Conservation (phyloP, 1,139 yeast species). For the Yamadazyma sp. region DNA sequence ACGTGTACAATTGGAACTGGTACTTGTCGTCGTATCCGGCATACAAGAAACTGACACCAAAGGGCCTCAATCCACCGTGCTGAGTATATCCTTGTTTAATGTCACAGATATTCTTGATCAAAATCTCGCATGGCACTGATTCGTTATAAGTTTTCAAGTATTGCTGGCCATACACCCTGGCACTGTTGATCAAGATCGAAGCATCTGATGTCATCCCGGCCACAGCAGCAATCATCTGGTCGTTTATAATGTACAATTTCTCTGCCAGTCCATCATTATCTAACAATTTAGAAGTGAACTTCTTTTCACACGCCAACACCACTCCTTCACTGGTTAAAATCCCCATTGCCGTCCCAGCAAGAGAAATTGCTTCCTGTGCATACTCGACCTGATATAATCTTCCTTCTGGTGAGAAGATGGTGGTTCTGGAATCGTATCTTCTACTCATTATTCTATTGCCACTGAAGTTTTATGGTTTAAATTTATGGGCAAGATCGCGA, state of each 20-base stretch:
- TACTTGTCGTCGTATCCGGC: slow-evolving; percentile 94
- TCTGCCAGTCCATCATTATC: slow-evolving; percentile 95
- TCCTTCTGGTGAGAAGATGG: slow-evolving; percentile 98
- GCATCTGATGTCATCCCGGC: slow-evolving; percentile 99
- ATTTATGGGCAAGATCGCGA: neutral
- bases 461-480: slow-evolving; percentile 7
- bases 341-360: slow-evolving; percentile 98
- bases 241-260: slow-evolving; percentile 82
- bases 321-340: slow-evolving; percentile 90
- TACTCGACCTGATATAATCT: slow-evolving; percentile 94
- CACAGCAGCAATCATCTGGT: slow-evolving; percentile 86
- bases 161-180: slow-evolving; percentile 82
- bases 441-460: slow-evolving; percentile 38
- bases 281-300: slow-evolving; percentile 84
- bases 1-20: slow-evolving; percentile 89
- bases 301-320: slow-evolving; percentile 94
- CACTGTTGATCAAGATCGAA: slow-evolving; percentile 81
- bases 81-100: slow-evolving; percentile 98
- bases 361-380: slow-evolving; percentile 95
- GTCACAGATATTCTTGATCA: slow-evolving; percentile 88
- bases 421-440: slow-evolving; percentile 90
- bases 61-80: slow-evolving; percentile 97
- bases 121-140: slow-evolving; percentile 86
- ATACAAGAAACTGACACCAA: slow-evolving; percentile 93
- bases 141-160: slow-evolving; percentile 85